Evolutionary conservation across 345 rosid species (phyloP).

Genomic region (Gossypioides kirkii): DNA sequence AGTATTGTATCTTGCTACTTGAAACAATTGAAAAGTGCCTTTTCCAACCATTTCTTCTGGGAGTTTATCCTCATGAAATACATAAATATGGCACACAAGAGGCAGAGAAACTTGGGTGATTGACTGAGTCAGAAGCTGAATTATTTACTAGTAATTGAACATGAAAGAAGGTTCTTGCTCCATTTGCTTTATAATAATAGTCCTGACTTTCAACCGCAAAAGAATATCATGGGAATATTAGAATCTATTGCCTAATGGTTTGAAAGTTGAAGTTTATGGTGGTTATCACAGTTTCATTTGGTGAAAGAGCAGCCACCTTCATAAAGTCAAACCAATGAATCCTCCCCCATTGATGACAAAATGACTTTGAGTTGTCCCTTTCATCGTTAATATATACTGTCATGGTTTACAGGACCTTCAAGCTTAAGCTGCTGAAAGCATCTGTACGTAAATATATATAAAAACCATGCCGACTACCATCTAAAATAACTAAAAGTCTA

Average conservation of each 20-base stretch:
- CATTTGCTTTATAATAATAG: too few relatives aligned
- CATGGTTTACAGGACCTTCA: background rate
- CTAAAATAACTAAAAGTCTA: background rate
- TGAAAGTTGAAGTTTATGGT: background rate
- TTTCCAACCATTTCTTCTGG: too few relatives aligned
- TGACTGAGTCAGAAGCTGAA: too few relatives aligned
- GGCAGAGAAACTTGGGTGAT: too few relatives aligned
- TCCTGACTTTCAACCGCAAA: too few relatives aligned
- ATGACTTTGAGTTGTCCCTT: too few relatives aligned
- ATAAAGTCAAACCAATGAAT: background rate
- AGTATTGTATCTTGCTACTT: slow-evolving; percentile 19
- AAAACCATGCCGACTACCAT: background rate
- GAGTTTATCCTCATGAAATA: too few relatives aligned
- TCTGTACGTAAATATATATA: too few relatives aligned
- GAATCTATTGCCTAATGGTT: background rate
- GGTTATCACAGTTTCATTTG: background rate
- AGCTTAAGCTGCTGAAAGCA: background rate
- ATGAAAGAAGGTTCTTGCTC: too few relatives aligned
- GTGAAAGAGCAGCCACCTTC: background rate
- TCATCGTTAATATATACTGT: background rate
- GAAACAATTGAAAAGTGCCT: background rate
- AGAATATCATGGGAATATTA: background rate
- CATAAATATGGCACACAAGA: too few relatives aligned
- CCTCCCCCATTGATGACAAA: background rate
- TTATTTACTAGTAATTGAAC: too few relatives aligned